phyloP scores from a whole-genome alignment of 202 grass and related monocot genomes.

The Setaria viridis region DNA sequence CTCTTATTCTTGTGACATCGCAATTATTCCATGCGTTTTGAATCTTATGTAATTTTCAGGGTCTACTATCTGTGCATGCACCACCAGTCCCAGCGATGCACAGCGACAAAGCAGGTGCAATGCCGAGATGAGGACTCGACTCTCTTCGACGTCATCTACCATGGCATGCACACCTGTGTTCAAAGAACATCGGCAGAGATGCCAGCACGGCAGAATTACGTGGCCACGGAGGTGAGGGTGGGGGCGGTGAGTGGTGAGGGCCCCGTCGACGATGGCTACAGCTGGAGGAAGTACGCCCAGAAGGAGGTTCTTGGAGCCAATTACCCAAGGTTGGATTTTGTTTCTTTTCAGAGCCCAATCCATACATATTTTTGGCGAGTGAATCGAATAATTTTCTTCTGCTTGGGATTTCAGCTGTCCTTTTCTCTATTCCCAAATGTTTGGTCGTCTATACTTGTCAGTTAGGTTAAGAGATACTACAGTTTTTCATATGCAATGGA shows the following conservation, averaged over 20 bases:
- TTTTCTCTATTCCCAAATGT: too few relatives aligned
- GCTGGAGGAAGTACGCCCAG: slow-evolving; percentile 78
- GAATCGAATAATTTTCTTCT: too few relatives aligned
- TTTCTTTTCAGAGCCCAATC: too few relatives aligned
- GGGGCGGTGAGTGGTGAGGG: too few relatives aligned
- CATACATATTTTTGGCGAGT: too few relatives aligned
- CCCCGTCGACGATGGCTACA: slow-evolving; percentile 55
- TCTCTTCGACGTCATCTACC: slow-evolving; percentile 66
- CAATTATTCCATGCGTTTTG: neutral
- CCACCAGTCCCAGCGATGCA: slow-evolving; percentile 58
- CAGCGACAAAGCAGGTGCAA: slow-evolving; percentile 77
- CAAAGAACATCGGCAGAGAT: neutral
- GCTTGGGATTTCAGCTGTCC: too few relatives aligned
- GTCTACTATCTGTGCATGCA: slow-evolving; percentile 75
- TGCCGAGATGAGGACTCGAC: slow-evolving; percentile 60
- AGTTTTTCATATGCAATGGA: too few relatives aligned
- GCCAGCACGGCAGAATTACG: too few relatives aligned
- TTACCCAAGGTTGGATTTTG: slow-evolving; percentile 56
- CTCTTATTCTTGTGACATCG: neutral
- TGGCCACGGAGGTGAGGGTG: too few relatives aligned
- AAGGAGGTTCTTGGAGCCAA: slow-evolving; percentile 71
- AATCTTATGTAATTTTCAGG: slow-evolving; percentile 45
- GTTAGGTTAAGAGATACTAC: too few relatives aligned
- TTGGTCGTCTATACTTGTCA: too few relatives aligned
- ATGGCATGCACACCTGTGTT: slow-evolving; percentile 63